Conservation (phyloP, 1,284 basidiomycete species). For the Ganoderma resinaceum region DNA sequence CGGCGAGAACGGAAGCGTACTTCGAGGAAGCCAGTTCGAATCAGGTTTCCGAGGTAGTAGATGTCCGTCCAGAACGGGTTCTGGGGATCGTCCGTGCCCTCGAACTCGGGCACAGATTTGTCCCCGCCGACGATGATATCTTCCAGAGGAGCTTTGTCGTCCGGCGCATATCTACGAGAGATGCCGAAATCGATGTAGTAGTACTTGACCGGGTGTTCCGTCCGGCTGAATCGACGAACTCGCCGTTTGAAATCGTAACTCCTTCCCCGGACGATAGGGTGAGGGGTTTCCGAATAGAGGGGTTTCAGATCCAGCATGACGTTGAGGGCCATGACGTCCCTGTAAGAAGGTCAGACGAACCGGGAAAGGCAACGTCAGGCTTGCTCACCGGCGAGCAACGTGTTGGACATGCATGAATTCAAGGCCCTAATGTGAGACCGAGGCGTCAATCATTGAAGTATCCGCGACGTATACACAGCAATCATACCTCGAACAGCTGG, state of each 20-base stretch:
- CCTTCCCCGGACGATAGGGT: constrained; percentile 27
- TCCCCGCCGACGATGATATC: constrained; percentile 28
- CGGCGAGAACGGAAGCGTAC: constrained; percentile 9
- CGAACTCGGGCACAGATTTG: constrained; percentile 32
- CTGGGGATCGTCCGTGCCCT: constrained; percentile 17
- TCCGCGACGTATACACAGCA: not conserved
- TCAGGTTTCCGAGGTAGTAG: constrained; percentile 40
- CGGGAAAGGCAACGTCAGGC: accelerated
- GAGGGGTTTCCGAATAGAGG: constrained; percentile 37
- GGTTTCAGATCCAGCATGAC: constrained; percentile 44
- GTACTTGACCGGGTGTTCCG: constrained; percentile 38
- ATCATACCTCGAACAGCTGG: constrained; percentile 39
- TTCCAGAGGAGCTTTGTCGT: constrained; percentile 26
- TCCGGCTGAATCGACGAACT: constrained; percentile 38
- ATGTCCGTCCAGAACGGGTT: constrained; percentile 41
- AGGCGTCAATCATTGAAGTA: not conserved
- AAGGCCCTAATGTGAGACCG: constrained; percentile 26
- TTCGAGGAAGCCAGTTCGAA: constrained; percentile 38
- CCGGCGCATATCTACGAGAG: constrained; percentile 35
- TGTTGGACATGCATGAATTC: constrained; percentile 33
- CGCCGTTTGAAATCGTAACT: constrained; percentile 31
- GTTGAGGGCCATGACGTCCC: constrained; percentile 46
- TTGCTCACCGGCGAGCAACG: constrained; percentile 35
- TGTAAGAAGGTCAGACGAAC: constrained; percentile 21
- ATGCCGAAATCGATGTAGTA: constrained; percentile 45